phyloP scores from a whole-genome alignment of 1,284 basidiomycete species.

The Jaminaea rosea region DNA sequence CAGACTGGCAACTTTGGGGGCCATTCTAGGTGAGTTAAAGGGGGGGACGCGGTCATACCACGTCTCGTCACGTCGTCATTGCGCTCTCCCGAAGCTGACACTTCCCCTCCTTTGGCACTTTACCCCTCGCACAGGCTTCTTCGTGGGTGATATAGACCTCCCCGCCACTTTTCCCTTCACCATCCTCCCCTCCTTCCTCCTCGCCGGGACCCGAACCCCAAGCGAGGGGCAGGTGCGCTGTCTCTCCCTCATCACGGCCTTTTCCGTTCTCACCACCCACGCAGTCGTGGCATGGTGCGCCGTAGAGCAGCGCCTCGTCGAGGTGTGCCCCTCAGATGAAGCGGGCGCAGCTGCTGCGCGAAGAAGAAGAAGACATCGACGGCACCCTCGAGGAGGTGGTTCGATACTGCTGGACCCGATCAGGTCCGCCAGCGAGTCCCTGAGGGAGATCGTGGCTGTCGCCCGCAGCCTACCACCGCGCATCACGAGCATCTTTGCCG shows the following conservation, averaged over 20 bases:
- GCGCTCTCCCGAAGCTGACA: conserved; percentile 93
- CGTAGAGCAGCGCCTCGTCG: neutral
- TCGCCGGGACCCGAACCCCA: neutral
- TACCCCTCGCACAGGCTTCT: conserved; percentile 65
- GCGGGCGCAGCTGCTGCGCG: conserved; percentile 76
- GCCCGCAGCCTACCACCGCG: conserved; percentile 24
- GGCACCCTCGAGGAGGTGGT: neutral
- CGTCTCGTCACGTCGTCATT: conserved; percentile 71
- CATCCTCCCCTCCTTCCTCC: neutral
- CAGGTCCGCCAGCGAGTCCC: neutral
- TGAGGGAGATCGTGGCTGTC: conserved; percentile 19
- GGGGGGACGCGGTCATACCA: conserved; percentile 69
- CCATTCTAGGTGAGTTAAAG: conserved; percentile 47
- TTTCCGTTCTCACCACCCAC: neutral
- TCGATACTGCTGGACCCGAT: too few species aligned
- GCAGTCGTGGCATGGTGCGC: neutral
- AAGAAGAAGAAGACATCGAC: too few species aligned
- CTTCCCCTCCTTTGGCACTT: conserved; percentile 74
- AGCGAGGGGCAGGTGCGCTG: neutral
- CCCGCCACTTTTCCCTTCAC: neutral
- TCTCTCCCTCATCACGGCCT: neutral
- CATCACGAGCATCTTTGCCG: conserved; percentile 56
- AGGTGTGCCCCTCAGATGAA: neutral
- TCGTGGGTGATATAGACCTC: conserved; percentile 60
- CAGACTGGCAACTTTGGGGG: conserved; percentile 32